Percentiles rank a stretch among this genome's conserved stretches.
Conservation (phyloP, 2,329 filamentous ascomycete genomes). For the Apiospora pterosperma region DNA sequence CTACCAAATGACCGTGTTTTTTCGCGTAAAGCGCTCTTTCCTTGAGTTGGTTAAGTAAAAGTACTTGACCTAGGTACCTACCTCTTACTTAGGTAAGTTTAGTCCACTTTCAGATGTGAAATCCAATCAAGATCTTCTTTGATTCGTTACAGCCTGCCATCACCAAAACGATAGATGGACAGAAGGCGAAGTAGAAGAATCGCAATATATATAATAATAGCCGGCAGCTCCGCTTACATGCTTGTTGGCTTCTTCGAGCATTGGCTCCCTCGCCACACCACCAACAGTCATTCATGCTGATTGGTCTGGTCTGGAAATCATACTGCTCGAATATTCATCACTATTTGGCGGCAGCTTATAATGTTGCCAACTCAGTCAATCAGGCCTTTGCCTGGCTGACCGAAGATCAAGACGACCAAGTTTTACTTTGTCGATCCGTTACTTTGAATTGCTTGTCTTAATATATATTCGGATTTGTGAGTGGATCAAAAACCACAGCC, state of each 20-base stretch:
- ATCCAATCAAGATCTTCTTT: not conserved
- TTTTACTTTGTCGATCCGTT: too few relatives aligned
- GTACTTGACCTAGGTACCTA: too few relatives aligned
- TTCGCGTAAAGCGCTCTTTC: not conserved
- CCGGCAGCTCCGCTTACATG: not conserved
- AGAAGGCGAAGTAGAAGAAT: not conserved
- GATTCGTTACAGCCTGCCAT: not conserved
- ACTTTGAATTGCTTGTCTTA: too few relatives aligned
- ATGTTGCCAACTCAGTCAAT: not conserved
- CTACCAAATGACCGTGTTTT: not conserved
- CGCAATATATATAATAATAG: not conserved
- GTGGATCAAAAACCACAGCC: too few relatives aligned
- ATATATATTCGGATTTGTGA: too few relatives aligned
- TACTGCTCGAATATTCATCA: not conserved
- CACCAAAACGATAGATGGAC: not conserved
- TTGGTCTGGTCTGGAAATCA: not conserved
- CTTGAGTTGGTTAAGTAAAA: not conserved
- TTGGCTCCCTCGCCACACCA: not conserved
- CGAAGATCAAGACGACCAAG: too few relatives aligned
- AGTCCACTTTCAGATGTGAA: not conserved
- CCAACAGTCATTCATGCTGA: not conserved
- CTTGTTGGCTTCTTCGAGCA: not conserved
- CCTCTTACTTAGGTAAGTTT: too few relatives aligned
- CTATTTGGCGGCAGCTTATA: not conserved
- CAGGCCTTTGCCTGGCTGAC: too few relatives aligned